These are phyloP conservation scores for Blastobotrys capitulatus DNA, from an alignment of 1,139 yeast genomes.

Conservation along the genomic window DNA sequence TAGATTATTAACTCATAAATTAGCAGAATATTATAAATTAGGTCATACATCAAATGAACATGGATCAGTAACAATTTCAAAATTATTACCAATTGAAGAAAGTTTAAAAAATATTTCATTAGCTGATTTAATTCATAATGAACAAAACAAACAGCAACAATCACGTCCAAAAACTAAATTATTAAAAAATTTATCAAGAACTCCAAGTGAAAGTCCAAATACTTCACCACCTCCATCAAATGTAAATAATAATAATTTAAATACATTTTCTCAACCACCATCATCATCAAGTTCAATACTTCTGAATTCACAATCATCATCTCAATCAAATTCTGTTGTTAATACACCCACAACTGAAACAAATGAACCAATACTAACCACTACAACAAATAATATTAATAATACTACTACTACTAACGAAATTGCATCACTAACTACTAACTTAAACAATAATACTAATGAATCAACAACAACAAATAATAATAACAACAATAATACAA, in stretches of 20 bases:
- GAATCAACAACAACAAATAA: not conserved
- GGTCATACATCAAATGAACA: slow-evolving; percentile 42
- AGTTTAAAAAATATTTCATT: slow-evolving; percentile 4
- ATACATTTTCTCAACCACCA: not conserved
- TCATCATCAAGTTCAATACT: too few relatives aligned
- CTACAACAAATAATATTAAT: not conserved
- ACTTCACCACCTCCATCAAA: slow-evolving; percentile 3
- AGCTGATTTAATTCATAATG: slow-evolving; percentile 4
- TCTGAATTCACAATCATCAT: not conserved
- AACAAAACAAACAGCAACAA: not conserved
- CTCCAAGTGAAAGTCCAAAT: not conserved
- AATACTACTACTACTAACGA: not conserved
- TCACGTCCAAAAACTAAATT: slow-evolving; percentile 6
- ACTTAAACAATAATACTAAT: too few relatives aligned
- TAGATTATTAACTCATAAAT: slow-evolving; percentile 58
- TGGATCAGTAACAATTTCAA: slow-evolving; percentile 43
- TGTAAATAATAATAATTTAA: too few relatives aligned
- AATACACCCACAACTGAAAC: not conserved
- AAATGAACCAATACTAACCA: not conserved
- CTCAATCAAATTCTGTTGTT: not conserved
- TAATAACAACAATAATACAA: too few relatives aligned
- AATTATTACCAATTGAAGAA: slow-evolving; percentile 9
- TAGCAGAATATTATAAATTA: slow-evolving; percentile 60
- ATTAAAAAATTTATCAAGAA: slow-evolving; percentile 4
- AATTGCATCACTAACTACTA: not conserved